These are phyloP conservation scores for Lepidium aucheri DNA, from an alignment of 345 rosid genomes.

Conservation along the genomic window DNA sequence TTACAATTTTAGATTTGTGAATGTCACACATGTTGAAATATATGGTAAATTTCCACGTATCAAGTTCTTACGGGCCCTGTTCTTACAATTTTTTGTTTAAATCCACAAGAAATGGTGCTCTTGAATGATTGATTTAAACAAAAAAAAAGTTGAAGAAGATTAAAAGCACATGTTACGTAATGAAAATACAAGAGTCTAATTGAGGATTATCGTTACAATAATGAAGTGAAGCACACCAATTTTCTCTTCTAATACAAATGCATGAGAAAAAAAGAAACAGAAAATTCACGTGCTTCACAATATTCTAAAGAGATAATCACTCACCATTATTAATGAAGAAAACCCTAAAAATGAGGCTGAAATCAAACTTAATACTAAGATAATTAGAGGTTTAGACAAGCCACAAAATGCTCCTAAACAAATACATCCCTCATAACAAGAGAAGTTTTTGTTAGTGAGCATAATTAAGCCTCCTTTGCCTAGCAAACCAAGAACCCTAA, in stretches of 20 bases:
- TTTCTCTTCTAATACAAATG: conserved; percentile 24
- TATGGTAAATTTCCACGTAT: not conserved
- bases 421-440: conserved; percentile 25
- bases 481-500: conserved; percentile 9
- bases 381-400: conserved; percentile 16
- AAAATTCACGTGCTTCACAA: conserved; percentile 33
- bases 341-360: not conserved
- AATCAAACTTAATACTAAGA: conserved; percentile 15
- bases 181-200: conserved; percentile 7
- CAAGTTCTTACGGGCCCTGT: not conserved
- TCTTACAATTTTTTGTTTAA: too few species aligned
- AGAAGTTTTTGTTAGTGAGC: conserved; percentile 32
- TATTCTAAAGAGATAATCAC: not conserved
- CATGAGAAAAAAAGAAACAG: conserved; percentile 27
- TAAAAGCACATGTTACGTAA: not conserved
- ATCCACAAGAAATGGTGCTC: too few species aligned
- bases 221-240: conserved; percentile 30
- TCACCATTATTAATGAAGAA: not conserved
- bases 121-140: not conserved
- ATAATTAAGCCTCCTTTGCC: conserved; percentile 3
- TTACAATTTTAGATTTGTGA: not conserved
- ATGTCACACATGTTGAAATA: not conserved
- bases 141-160: not conserved
- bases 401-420: conserved; percentile 25
- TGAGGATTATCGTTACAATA: conserved; percentile 16